Percentiles rank a stretch among this genome's conserved stretches.
Conservation (phyloP, 495 filamentous ascomycete genomes). For the Wilcoxina mikolae region DNA sequence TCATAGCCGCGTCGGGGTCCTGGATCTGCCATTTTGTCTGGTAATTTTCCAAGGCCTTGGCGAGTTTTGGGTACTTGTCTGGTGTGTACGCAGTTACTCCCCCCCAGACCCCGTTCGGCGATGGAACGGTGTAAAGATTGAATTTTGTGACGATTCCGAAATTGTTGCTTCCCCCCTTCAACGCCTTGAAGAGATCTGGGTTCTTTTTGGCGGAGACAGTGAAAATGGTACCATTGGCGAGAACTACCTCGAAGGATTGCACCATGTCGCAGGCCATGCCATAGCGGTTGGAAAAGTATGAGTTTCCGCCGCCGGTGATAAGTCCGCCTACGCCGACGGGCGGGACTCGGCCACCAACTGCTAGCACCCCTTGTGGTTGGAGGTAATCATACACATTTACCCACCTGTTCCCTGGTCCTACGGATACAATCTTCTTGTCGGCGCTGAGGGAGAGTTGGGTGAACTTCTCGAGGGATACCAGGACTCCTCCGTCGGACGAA, state of each 20-base stretch:
- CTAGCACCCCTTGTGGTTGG: background rate
- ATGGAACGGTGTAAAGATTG: slow-evolving; percentile 12
- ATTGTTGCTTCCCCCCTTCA: slow-evolving; percentile 41
- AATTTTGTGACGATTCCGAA: slow-evolving; percentile 32
- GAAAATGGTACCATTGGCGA: slow-evolving; percentile 36
- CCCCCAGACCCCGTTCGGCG: background rate
- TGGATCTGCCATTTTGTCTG: background rate
- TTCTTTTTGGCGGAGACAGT: slow-evolving; percentile 32
- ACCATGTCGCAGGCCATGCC: slow-evolving; percentile 40
- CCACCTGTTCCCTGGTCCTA: slow-evolving; percentile 15
- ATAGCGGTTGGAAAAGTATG: slow-evolving; percentile 32
- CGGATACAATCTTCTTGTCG: slow-evolving; percentile 5
- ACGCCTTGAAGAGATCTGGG: slow-evolving; percentile 42
- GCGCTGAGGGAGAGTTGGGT: background rate
- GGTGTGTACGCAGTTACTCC: background rate
- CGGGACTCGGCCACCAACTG: slow-evolving; percentile 29
- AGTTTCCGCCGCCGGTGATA: slow-evolving; percentile 31
- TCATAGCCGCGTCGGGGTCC: slow-evolving; percentile 4
- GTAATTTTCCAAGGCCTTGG: background rate
- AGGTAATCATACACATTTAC: slow-evolving; percentile 17
- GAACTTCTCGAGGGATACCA: background rate
- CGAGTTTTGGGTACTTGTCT: background rate
- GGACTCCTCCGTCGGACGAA: background rate
- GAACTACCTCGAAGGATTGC: slow-evolving; percentile 24
- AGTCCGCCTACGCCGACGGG: slow-evolving; percentile 8